Evolutionary conservation across 2,329 filamentous ascomycete species (phyloP).

Genomic region (Xylaria arbuscula): DNA sequence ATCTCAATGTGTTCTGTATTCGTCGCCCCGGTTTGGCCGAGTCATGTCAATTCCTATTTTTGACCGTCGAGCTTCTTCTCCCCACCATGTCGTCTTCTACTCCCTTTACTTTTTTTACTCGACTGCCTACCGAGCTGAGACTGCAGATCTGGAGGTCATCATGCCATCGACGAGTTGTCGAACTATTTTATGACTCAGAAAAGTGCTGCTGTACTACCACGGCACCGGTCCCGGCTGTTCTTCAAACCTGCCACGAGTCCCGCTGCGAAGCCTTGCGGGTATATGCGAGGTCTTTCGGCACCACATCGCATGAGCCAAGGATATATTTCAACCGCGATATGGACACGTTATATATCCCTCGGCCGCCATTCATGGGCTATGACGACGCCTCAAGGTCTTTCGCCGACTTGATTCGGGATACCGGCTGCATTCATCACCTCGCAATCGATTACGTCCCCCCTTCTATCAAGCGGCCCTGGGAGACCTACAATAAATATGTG

Average conservation of each 20-base stretch:
- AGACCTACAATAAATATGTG: conserved; percentile 62
- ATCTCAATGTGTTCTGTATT: conserved; percentile 11
- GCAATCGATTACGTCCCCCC: conserved; percentile 60
- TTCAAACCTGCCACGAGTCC: conserved; percentile 57
- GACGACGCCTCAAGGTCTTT: conserved; percentile 57
- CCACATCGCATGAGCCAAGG: conserved; percentile 46
- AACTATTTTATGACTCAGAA: conserved; percentile 54
- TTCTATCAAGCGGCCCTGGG: conserved; percentile 60
- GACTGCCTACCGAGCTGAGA: conserved; percentile 55
- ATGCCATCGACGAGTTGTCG: conserved; percentile 54
- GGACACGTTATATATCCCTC: conserved; percentile 55
- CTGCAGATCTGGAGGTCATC: conserved; percentile 55
- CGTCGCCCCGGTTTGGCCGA: neutral
- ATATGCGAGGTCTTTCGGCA: conserved; percentile 54
- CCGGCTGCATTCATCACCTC: conserved; percentile 53
- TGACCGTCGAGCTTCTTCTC: neutral
- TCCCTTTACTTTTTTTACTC: conserved; percentile 51
- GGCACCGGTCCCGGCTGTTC: conserved; percentile 54
- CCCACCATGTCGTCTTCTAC: conserved; percentile 40
- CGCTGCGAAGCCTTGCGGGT: conserved; percentile 55
- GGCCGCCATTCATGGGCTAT: conserved; percentile 55
- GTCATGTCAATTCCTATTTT: conserved; percentile 4
- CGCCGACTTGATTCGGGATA: conserved; percentile 50
- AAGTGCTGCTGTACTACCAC: conserved; percentile 53
- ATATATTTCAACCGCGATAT: conserved; percentile 50